A percentile compares a stretch with the other conserved stretches of the same genome.
Conservation (phyloP, 345 rosid genomes). For the Camelina sativa region DNA sequence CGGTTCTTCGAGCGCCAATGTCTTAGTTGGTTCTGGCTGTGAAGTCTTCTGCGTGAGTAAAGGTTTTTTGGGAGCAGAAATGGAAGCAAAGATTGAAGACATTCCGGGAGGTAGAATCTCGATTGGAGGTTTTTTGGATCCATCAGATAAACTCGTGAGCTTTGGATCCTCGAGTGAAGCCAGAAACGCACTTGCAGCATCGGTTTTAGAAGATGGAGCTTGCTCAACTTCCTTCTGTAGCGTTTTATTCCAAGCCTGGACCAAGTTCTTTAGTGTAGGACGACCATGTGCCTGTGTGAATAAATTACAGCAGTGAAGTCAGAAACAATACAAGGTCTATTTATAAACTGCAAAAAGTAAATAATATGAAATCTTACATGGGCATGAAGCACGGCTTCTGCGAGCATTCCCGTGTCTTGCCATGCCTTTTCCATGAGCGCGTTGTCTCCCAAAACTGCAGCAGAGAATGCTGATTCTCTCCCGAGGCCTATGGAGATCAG, state of each 20-base stretch:
- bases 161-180: slow-evolving; percentile 91
- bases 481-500: slow-evolving; percentile 90
- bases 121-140: slow-evolving; percentile 80
- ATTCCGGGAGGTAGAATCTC: slow-evolving; percentile 95
- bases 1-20: slow-evolving; percentile 46
- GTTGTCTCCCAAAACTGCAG: slow-evolving; percentile 94
- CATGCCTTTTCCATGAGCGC: slow-evolving; percentile 98
- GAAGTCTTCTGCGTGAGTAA: slow-evolving; percentile 48
- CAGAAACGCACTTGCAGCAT: slow-evolving; percentile 91
- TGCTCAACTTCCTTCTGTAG: slow-evolving; percentile 88
- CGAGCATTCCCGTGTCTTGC: slow-evolving; percentile 99
- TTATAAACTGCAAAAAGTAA: not conserved
- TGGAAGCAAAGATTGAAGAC: slow-evolving; percentile 80
- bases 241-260: slow-evolving; percentile 86
- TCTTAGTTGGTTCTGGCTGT: slow-evolving; percentile 67
- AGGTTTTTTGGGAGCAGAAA: slow-evolving; percentile 75
- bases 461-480: slow-evolving; percentile 94
- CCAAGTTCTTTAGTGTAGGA: slow-evolving; percentile 84
- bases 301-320: slow-evolving; percentile 26
- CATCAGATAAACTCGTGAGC: slow-evolving; percentile 86
- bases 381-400: slow-evolving; percentile 99
- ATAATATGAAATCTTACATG: slow-evolving; percentile 60
- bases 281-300: slow-evolving; percentile 89
- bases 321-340: slow-evolving; percentile 12
- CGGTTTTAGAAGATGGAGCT: slow-evolving; percentile 73